These are phyloP conservation scores for Linanthus parryae DNA, from an alignment of 148 eudicot species.

Conservation along the genomic window DNA sequence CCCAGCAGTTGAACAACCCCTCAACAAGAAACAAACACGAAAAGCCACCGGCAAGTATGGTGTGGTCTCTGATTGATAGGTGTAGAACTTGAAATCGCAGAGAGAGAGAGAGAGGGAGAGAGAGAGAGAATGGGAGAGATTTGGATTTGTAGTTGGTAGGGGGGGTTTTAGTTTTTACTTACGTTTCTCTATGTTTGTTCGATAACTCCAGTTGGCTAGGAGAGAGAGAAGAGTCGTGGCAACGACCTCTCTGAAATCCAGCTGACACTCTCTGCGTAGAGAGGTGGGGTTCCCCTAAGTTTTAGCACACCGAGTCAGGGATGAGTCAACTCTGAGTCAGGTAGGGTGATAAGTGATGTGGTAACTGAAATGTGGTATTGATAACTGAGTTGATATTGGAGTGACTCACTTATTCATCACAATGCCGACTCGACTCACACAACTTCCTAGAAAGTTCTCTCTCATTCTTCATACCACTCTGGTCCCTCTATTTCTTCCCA, in stretches of 20 bases:
- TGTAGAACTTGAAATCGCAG: not conserved
- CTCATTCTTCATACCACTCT: no score
- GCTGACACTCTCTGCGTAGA: no score
- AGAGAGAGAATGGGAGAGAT: slow-evolving; percentile 15
- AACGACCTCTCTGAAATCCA: not conserved
- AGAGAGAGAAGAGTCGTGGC: slow-evolving; percentile 8
- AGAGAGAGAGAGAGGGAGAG: not conserved
- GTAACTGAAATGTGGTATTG: not conserved
- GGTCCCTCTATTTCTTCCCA: no score
- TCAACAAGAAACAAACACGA: slow-evolving; percentile 16
- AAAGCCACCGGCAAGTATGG: slow-evolving; percentile 19
- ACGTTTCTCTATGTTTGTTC: not conserved
- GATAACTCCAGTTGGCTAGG: slow-evolving; percentile 1
- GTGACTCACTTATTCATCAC: no score
- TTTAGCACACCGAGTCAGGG: not conserved
- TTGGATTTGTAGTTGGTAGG: slow-evolving; percentile 7
- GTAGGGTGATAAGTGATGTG: not conserved
- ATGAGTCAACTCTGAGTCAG: slow-evolving; percentile 1
- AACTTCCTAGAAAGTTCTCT: no score
- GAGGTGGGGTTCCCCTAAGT: no score
- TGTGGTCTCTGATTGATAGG: slow-evolving; percentile 5
- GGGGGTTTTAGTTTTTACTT: not conserved
- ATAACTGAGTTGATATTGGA: slow-evolving; percentile 3
- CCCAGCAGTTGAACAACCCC: slow-evolving; percentile 26
- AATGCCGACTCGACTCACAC: no score